Evolutionary conservation across 2,329 filamentous ascomycete species (phyloP).

Genomic region (Eurotiales sp.): DNA sequence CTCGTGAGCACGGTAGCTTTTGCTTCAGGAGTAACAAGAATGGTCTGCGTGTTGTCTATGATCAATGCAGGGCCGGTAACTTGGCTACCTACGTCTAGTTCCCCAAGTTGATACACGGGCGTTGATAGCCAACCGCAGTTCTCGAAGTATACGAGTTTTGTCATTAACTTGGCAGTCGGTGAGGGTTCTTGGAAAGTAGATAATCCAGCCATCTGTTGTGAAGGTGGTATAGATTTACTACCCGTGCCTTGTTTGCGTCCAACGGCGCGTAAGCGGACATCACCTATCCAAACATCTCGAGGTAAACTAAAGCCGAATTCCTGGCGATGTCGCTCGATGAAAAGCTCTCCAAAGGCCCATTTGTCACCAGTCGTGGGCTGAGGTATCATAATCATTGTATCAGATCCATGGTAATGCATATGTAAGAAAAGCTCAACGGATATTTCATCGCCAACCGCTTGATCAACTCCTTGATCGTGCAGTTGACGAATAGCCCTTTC

Average conservation of each 20-base stretch:
- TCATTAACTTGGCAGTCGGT: constrained; percentile 59
- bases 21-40: constrained; percentile 72
- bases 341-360: constrained; percentile 85
- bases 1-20: constrained; percentile 70
- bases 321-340: constrained; percentile 69
- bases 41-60: constrained; percentile 67
- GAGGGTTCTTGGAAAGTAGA: constrained; percentile 59
- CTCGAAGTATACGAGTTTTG: constrained; percentile 75
- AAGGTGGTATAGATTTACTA: constrained; percentile 77
- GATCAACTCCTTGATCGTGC: constrained; percentile 71
- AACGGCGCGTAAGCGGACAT: constrained; percentile 66
- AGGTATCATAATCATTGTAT: neutral
- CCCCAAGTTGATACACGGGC: constrained; percentile 75
- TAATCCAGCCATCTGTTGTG: constrained; percentile 70
- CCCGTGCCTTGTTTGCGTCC: constrained; percentile 76
- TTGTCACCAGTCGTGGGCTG: constrained; percentile 51
- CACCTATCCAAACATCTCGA: constrained; percentile 82
- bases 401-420: neutral
- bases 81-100: constrained; percentile 66
- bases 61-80: constrained; percentile 78
- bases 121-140: constrained; percentile 68
- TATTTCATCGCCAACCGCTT: constrained; percentile 53
- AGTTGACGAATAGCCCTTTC: constrained; percentile 46
- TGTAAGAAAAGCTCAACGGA: constrained; percentile 36
- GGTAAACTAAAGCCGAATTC: constrained; percentile 88